Evolutionary conservation across 345 rosid species (phyloP), one percentile per base, ranked within the genome.

Genomic region (Euphorbia tirucalli): DNA sequence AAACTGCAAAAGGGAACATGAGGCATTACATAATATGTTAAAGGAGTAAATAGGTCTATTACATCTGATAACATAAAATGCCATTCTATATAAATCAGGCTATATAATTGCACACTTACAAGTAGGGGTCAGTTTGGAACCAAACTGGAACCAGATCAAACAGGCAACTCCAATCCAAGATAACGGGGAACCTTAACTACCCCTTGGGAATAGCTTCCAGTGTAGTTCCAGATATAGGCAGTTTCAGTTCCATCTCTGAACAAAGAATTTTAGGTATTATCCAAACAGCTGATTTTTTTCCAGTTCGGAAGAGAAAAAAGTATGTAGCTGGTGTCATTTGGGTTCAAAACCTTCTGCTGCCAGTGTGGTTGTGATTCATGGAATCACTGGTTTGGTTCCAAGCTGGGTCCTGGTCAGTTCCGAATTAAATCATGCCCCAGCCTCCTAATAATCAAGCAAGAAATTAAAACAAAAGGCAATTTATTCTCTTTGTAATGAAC

Each of bases 101-200:
- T 24, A 4, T 14, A 22, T 28, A 16, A 39, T 0, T 21, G 1
- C 5, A 41, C 27, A 24, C 46, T 16, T 44, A 57, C 54, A 56
- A 54, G 24, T 11, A 48, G 57, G 24, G 22, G 24, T 52, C 25
- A 52, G 24, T 52, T 52, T 7, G 25, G 10, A 50, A 50, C 56
- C 56, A 50, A n/a, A 50, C 56, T n/a, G 21, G n/a, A 50, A 52
- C 57, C 57, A 52, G 22, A 52, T 52, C 57, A 52, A 52, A 52
- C 11, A 21, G 7, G 57, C 57, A 19, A 9, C 7, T 50, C 56
- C 24, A 19, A 50, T 7, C 21, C 7, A 1, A 19, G 18, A 22
- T 5, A 50, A 50, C 18, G 22, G 24, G 21, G 56, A n/a, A 50
- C n/a, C 22, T 5, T 50, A 50, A 50, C 44, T 10, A 6, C 44